Base-by-base conservation (phyloP, 2,329 filamentous ascomycete species). In the Aspergillus caelatus region DNA sequence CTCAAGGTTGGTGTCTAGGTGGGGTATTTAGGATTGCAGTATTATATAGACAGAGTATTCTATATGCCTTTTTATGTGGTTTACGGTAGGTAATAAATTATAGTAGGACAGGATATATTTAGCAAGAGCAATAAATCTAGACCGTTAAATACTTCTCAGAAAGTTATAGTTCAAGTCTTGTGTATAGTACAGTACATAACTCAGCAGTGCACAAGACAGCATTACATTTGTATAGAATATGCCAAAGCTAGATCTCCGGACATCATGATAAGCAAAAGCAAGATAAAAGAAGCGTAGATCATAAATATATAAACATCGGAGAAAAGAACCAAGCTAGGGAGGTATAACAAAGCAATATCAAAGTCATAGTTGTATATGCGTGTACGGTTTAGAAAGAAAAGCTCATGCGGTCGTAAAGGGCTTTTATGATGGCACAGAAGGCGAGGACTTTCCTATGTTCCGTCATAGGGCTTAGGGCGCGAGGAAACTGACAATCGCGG, bases 381-480 rank as follows among this genome's bases (percentile, higher is more conserved):
- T 30, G 16, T 23, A 19, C 2, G 4, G 6, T 21, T 52, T 30
- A 50, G 8, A 30, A n/a, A 12, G 16, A 52, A n/a, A 9, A 30
- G 28, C 28, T 52, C 28, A n/a, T 52, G 28, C 28, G 28, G 28
- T 52, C 48, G 28, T 52, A 1, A 50, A 28, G 11, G 19, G 28
- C 2, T 5, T 32, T 28, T 32, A 16, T 11, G 19, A 11, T 16
- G 46, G 16, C 9, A 11, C 21, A 28, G 39, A 32, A 52, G 19
- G 48, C 11, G 3, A 32, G 26, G 9, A 3, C 10, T 8, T 12
- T 30, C n/a, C 69, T 53, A 72, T 26, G 70, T 65, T 36, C 65
- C 67, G 5, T 39, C 28, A 43, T 67, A 68, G 10, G 67, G 65
- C 32, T 63, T 34, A 26, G 66, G 56, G 3, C 65, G 64, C 21